Evolutionary conservation across 768 basidiomycete species (phyloP).

Genomic region (Pleurotus ostreatus): DNA sequence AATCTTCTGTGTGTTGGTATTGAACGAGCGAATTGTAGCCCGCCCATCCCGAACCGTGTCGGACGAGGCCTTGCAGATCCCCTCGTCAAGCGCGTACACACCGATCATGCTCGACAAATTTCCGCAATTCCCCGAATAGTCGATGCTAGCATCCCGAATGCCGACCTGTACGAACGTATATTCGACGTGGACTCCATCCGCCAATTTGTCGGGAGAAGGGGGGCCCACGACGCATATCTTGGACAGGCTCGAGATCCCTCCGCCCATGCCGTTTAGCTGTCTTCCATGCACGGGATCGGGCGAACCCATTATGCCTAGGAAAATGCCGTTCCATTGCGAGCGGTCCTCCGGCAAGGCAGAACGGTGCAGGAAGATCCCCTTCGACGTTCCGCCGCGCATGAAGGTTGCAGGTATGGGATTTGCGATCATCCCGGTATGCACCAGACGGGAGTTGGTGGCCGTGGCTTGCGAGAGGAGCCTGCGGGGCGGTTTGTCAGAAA

Average conservation of each 20-base stretch:
- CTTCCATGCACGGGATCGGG: constrained; percentile 65
- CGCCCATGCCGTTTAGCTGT: constrained; percentile 81
- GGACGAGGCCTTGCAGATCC: constrained; percentile 33
- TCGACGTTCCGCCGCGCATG: constrained; percentile 73
- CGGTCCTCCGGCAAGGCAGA: constrained; percentile 46
- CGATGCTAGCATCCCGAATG: constrained; percentile 54
- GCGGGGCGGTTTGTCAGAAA: too few species aligned
- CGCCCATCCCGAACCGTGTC: constrained; percentile 12
- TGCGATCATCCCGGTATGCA: constrained; percentile 3
- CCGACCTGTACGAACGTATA: constrained; percentile 71
- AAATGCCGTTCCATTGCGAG: constrained; percentile 54
- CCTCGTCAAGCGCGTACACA: constrained; percentile 67
- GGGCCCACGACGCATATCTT: constrained; percentile 67
- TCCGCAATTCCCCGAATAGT: constrained; percentile 74
- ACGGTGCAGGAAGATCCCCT: constrained; percentile 65
- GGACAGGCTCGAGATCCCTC: constrained; percentile 69
- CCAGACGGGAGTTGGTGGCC: neutral
- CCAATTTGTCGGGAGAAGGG: constrained; percentile 37
- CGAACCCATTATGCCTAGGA: constrained; percentile 77
- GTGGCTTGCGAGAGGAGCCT: too few species aligned
- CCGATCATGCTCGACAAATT: constrained; percentile 74
- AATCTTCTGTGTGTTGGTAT: constrained; percentile 68
- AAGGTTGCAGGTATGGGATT: constrained; percentile 51
- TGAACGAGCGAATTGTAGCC: constrained; percentile 56
- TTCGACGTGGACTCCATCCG: constrained; percentile 51